phyloP scores from a whole-genome alignment of 2,329 filamentous ascomycete genomes.

The Chaetomiaceae sp. region DNA sequence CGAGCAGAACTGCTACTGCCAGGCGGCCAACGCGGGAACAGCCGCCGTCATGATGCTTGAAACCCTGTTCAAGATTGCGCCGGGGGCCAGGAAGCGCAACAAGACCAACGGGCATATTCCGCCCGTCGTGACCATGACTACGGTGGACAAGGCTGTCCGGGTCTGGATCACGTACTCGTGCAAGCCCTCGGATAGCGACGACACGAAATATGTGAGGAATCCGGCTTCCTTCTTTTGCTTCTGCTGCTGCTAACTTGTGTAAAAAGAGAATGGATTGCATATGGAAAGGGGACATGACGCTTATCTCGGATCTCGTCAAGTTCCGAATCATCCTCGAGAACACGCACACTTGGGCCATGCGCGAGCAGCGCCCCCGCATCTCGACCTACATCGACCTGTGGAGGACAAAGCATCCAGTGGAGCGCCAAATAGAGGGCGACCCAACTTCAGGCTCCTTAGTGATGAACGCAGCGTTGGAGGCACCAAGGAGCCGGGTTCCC shows the following conservation, averaged over 20 bases:
- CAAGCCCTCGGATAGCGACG: not conserved
- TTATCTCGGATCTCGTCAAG: not conserved
- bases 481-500: not conserved
- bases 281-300: conserved; percentile 8
- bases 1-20: not conserved
- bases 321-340: conserved; percentile 2
- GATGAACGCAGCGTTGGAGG: too few species aligned
- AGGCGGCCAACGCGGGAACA: conserved; percentile 10
- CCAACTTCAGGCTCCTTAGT: too few species aligned
- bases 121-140: conserved; percentile 6
- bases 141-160: not conserved
- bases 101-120: not conserved
- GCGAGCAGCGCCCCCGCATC: conserved; percentile 3
- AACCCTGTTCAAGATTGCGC: not conserved
- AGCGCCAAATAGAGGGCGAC: not conserved
- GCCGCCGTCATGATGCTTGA: conserved; percentile 10
- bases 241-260: not conserved
- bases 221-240: not conserved
- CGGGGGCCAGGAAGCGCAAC: not conserved
- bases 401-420: not conserved
- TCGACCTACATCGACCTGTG: conserved; percentile 8
- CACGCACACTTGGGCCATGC: conserved; percentile 2
- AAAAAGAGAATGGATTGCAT: conserved; percentile 4
- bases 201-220: not conserved
- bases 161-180: conserved; percentile 1